Conservation (phyloP, 2,329 filamentous ascomycete genomes). For the Xylogone sp. region DNA sequence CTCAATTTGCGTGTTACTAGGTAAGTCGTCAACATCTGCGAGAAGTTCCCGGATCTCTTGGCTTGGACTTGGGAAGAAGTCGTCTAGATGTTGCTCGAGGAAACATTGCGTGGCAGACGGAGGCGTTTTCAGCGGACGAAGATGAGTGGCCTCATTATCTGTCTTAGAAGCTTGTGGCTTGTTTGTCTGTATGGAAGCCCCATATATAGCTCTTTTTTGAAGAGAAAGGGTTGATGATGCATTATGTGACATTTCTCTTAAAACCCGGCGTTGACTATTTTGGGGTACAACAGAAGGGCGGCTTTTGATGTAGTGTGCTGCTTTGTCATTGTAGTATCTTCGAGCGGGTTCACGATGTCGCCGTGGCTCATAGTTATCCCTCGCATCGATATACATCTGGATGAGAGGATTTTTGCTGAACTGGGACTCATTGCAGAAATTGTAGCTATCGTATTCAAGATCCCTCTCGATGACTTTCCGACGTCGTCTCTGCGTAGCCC, state of each 20-base stretch:
- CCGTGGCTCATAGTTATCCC: too few species aligned
- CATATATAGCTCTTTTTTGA: neutral
- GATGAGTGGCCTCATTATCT: too few species aligned
- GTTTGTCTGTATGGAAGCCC: neutral
- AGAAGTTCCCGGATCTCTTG: conserved; percentile 51
- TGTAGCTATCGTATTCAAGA: neutral
- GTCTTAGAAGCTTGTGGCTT: conserved; percentile 7
- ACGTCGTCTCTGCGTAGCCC: neutral
- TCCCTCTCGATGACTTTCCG: neutral
- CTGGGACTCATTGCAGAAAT: neutral
- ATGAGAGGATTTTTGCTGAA: neutral
- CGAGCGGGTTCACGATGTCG: too few species aligned
- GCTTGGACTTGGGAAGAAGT: conserved; percentile 52
- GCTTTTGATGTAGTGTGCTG: neutral
- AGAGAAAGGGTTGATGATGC: neutral
- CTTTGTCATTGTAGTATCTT: neutral
- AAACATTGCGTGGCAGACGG: conserved; percentile 49
- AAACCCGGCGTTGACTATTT: neutral
- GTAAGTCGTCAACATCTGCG: conserved; percentile 32
- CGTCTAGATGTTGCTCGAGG: conserved; percentile 44
- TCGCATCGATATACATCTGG: neutral
- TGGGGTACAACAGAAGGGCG: neutral
- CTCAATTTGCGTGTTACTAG: conserved; percentile 18
- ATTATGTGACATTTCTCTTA: neutral
- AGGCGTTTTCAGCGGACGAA: conserved; percentile 6